These are phyloP conservation scores for Hortiboletus campestris DNA, from an alignment of 768 basidiomycete genomes.

Conservation along the genomic window DNA sequence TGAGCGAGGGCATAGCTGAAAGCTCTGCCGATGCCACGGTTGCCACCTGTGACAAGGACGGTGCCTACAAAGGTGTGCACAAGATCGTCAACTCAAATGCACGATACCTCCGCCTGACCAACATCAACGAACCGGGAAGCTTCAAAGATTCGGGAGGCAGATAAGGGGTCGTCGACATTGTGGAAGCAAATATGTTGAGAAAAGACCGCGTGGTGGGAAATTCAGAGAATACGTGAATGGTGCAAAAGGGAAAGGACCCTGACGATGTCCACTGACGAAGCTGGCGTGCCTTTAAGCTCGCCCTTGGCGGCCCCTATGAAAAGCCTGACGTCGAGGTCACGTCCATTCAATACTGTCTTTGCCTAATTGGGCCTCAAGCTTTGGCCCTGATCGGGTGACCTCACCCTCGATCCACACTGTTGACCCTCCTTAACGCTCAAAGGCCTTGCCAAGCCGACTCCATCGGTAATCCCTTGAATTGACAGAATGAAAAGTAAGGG, in stretches of 20 bases:
- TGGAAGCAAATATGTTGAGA: not conserved
- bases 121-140: slow-evolving; percentile 28
- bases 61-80: slow-evolving; percentile 35
- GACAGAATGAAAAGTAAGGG: slow-evolving; percentile 1
- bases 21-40: slow-evolving; percentile 59
- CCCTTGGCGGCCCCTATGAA: slow-evolving; percentile 14
- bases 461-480: slow-evolving; percentile 7
- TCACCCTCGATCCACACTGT: slow-evolving; percentile 1
- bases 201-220: slow-evolving; percentile 2
- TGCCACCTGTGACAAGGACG: slow-evolving; percentile 61
- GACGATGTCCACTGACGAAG: not conserved
- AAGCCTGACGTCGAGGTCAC: slow-evolving; percentile 2
- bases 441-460: slow-evolving; percentile 2
- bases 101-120: too few relatives aligned
- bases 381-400: slow-evolving; percentile 16
- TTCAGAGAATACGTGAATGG: not conserved
- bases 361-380: not conserved
- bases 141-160: slow-evolving; percentile 19
- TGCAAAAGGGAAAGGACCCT: not conserved
- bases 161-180: slow-evolving; percentile 1
- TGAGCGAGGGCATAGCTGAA: slow-evolving; percentile 51
- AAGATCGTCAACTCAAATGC: not conserved
- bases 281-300: slow-evolving; percentile 7
- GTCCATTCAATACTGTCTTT: slow-evolving; percentile 2
- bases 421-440: not conserved